Base-by-base conservation (phyloP, 352 stramenopile genomes). In the Globisporangium camurandrum region DNA sequence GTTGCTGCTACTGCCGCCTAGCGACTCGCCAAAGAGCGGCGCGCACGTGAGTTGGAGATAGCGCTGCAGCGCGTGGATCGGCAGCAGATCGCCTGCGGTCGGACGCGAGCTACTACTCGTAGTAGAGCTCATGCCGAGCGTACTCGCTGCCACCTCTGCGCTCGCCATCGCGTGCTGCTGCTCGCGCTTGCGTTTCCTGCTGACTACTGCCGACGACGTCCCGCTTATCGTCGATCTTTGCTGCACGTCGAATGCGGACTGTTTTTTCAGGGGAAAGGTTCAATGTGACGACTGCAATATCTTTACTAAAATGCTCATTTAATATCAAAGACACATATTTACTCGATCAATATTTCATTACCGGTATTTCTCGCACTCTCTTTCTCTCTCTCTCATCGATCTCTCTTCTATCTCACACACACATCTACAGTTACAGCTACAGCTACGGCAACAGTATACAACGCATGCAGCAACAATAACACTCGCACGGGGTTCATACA, bases 1-100 rank as follows among this genome's bases (percentile, higher is more conserved):
- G 40, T 24, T 50, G 6, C 12, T 41, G 20, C 19, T 40, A 6
- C 19, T 50, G 11, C 72, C 67, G 22, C 67, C 55, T 26, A 47
- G 60, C n/a, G 61, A 65, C 33, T 84, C 71, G 26, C 75, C 71
- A 46, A 92, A 79, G 45, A 92, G 64, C 48, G 81, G 70, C 49
- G 76, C 64, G 46, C 78, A 88, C 19, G 78, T 76, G 39, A 68
- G 55, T 62, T 88, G 58, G 28, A 92, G 66, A 47, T 87, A 83
- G 48, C 62, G 64, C 50, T 59, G 66, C 48, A 92, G 76, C 44
- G 66, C 62, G 31, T 56, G 56, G 22, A 78, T 60, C 22, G 64
- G 44, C 36, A 85, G 59, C 46, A 73, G 48, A 52, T 82, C 71
- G 38, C 61, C 59, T 33, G 50, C 58, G 27, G 47, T 47, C 45